Evolutionary conservation across 2,329 filamentous ascomycete species (phyloP).

Genomic region (Cucurbitaria berberidis): DNA sequence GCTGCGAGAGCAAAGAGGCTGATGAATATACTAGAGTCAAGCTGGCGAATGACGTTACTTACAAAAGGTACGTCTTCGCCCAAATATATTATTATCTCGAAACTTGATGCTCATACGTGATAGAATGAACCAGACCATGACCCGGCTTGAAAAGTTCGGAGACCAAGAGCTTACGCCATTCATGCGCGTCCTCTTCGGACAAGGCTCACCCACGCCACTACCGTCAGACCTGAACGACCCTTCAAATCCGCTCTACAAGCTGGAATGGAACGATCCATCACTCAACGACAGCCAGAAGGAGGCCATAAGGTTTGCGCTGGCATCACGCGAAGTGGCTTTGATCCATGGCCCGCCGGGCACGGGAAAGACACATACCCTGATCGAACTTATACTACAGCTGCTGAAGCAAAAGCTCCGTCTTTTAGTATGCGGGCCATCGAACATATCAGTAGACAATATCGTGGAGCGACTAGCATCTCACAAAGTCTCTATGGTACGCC

Average conservation of each 20-base stretch:
- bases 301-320: slow-evolving; percentile 79
- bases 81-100: slow-evolving; percentile 8
- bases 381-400: slow-evolving; percentile 93
- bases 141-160: slow-evolving; percentile 61
- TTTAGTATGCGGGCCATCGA: slow-evolving; percentile 94
- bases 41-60: slow-evolving; percentile 70
- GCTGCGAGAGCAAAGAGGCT: slow-evolving; percentile 27
- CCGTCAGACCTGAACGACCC: slow-evolving; percentile 53
- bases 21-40: slow-evolving; percentile 61
- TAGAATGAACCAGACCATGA: slow-evolving; percentile 70
- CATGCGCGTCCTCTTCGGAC: slow-evolving; percentile 66
- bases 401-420: slow-evolving; percentile 74
- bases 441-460: slow-evolving; percentile 98
- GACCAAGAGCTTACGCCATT: slow-evolving; percentile 64
- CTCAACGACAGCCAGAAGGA: slow-evolving; percentile 69
- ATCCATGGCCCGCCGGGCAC: slow-evolving; percentile 97
- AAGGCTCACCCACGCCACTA: slow-evolving; percentile 59
- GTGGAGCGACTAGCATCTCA: slow-evolving; percentile 87
- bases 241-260: slow-evolving; percentile 48
- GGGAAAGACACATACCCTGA: slow-evolving; percentile 94
- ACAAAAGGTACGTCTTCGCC: slow-evolving; percentile 59
- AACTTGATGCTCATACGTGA: slow-evolving; percentile 18
- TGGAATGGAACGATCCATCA: slow-evolving; percentile 62
- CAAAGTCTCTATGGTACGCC: slow-evolving; percentile 83
- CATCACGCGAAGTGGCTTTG: slow-evolving; percentile 79